Base-by-base conservation (phyloP, 2,329 filamentous ascomycete genomes). In the Talaromyces sp. region DNA sequence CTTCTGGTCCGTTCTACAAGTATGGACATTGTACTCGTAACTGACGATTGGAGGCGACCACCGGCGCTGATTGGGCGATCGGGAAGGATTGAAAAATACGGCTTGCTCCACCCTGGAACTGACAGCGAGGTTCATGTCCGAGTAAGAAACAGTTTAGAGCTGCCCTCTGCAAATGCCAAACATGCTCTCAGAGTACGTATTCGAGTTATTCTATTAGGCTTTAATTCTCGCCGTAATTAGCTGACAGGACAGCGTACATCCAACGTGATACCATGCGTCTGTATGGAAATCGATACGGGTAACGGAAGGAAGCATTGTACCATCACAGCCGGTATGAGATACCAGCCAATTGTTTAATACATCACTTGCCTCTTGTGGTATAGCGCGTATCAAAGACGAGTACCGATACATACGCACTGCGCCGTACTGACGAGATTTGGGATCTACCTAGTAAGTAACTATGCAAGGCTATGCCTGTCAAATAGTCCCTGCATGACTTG, bases 311-410 rank as follows among this genome's bases (percentile, higher is more conserved):
- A 8, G 33, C 33, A 8, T 54, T 22, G 50, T 16, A 37, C 37
- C 14, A 37, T 22, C n/a, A 16, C 27, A 19, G 50, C 59, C 63
- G 59, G 63, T 24, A 65, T 48, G 31, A 65, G 50, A 62, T 65
- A 41, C 59, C 63, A 65, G 59, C 63, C 63, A 62, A 65, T 62
- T 19, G 41, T 62, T 58, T n/a, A 4, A 57, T 37, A 52, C 31
- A n/a, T 43, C 4, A 22, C 31, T 47, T 57, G 43, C 50, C 31
- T 10, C 24, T 33, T 48, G 14, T 11, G 33, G 58, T 22, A 45
- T 63, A 14, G 27, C 6, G 35, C 27, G 27, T 62, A 39, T 8
- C 19, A 13, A 10, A 10, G 9, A 13, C 9, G 19, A 41, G 56
- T 59, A 59, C 31, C 24, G 48, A 33, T 11, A 33, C 48, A 52